A percentile compares a stretch with the other conserved stretches of the same genome.
phyloP scores from a whole-genome alignment of 2,329 filamentous ascomycete species.

The Arthrinium puccinioides region DNA sequence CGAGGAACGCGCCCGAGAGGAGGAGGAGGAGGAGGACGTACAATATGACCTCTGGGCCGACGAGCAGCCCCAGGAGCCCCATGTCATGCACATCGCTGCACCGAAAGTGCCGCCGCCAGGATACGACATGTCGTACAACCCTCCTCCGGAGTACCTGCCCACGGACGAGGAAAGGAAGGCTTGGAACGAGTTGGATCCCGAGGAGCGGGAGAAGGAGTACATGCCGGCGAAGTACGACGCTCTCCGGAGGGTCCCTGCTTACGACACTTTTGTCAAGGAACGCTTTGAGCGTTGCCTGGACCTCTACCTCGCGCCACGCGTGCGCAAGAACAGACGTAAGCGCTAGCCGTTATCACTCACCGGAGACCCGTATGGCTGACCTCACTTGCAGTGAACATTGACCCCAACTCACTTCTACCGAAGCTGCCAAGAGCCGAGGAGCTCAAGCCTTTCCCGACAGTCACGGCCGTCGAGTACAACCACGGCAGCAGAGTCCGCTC shows the following conservation, averaged over 20 bases:
- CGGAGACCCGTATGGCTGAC: no score
- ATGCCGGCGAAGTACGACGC: slow-evolving; percentile 76
- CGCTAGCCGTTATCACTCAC: no score
- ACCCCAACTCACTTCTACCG: slow-evolving; percentile 84
- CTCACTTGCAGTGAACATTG: slow-evolving; percentile 98
- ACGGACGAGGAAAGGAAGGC: slow-evolving; percentile 73
- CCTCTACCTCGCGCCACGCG: slow-evolving; percentile 85
- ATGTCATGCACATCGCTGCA: slow-evolving; percentile 90
- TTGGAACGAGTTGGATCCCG: slow-evolving; percentile 82
- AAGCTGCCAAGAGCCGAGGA: slow-evolving; percentile 92
- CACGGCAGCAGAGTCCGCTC: slow-evolving; percentile 84
- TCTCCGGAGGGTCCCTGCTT: slow-evolving; percentile 85
- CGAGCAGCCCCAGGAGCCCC: slow-evolving; percentile 72
- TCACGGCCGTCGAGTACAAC: slow-evolving; percentile 82
- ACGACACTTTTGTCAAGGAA: slow-evolving; percentile 85
- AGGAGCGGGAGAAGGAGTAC: slow-evolving; percentile 86
- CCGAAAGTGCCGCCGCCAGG: slow-evolving; percentile 90
- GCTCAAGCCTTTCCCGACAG: slow-evolving; percentile 88
- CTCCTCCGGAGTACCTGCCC: slow-evolving; percentile 88
- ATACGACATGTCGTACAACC: slow-evolving; percentile 95
- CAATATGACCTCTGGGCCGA: slow-evolving; percentile 94
- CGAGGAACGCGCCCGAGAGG: slow-evolving; percentile 58
- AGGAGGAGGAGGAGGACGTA: slow-evolving; percentile 62
- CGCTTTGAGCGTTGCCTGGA: slow-evolving; percentile 93
- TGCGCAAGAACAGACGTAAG: slow-evolving; percentile 89